A percentile compares a stretch with the other conserved stretches of the same genome.
These are phyloP conservation scores for Xylaria sp. DNA, from an alignment of 2,329 filamentous ascomycete species.

Conservation along the genomic window DNA sequence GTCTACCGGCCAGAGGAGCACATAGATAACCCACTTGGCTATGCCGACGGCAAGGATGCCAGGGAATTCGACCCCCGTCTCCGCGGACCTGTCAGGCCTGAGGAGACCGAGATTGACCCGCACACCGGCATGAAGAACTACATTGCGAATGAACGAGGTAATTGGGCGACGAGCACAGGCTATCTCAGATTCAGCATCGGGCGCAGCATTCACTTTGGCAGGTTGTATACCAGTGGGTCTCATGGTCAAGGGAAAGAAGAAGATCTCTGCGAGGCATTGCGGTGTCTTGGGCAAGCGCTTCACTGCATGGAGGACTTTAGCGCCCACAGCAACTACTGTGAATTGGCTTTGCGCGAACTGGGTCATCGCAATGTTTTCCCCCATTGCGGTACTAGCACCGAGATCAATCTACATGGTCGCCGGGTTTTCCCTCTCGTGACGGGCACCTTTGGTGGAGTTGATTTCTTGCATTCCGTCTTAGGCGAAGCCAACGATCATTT, in stretches of 20 bases:
- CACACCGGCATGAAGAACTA: constrained; percentile 99
- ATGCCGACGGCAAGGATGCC: constrained; percentile 88
- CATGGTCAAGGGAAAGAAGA: constrained; percentile 73
- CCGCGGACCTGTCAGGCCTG: constrained; percentile 77
- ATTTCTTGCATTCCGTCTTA: constrained; percentile 82
- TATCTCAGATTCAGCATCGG: constrained; percentile 82
- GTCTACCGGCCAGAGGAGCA: constrained; percentile 82
- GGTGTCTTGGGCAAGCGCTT: constrained; percentile 78
- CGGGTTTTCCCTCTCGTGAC: constrained; percentile 80
- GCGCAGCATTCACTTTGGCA: constrained; percentile 80
- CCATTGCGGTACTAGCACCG: constrained; percentile 73
- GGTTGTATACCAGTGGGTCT: constrained; percentile 75
- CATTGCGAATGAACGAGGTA: constrained; percentile 88
- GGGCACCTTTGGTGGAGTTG: constrained; percentile 80
- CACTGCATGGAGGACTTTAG: constrained; percentile 84
- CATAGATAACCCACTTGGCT: constrained; percentile 83
- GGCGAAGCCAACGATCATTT: constrained; percentile 85
- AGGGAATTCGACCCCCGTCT: constrained; percentile 83
- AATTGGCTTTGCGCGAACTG: constrained; percentile 78
- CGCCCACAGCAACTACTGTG: constrained; percentile 85
- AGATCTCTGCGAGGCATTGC: constrained; percentile 81
- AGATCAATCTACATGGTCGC: constrained; percentile 73
- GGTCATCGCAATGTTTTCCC: constrained; percentile 76
- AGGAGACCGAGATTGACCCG: constrained; percentile 78
- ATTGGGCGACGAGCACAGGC: constrained; percentile 89